phyloP scores from a whole-genome alignment of 2,329 filamentous ascomycete species.

The Mycosphaerella sp. region DNA sequence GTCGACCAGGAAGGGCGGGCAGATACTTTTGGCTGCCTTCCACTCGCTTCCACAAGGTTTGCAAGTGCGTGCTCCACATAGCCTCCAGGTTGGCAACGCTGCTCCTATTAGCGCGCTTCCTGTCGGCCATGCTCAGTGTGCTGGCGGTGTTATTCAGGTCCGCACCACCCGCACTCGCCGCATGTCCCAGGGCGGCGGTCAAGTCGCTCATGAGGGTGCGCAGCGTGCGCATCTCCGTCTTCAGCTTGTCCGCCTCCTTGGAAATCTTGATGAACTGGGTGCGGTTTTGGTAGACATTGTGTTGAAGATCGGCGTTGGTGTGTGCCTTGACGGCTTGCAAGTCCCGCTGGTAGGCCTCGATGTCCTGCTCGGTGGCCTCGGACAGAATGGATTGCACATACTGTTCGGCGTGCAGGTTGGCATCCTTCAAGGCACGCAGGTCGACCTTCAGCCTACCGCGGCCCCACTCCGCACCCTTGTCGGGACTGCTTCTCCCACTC shows the following conservation, averaged over 20 bases:
- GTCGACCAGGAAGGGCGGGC: slow-evolving; percentile 81
- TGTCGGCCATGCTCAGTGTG: slow-evolving; percentile 34
- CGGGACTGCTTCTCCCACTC: slow-evolving; percentile 35
- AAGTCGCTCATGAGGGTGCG: slow-evolving; percentile 88
- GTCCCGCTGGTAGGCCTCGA: slow-evolving; percentile 70
- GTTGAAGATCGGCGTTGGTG: slow-evolving; percentile 78
- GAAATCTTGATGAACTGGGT: slow-evolving; percentile 99
- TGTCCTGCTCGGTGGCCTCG: slow-evolving; percentile 82
- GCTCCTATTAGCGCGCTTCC: slow-evolving; percentile 70
- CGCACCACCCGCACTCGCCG: slow-evolving; percentile 38
- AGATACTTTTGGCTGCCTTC: slow-evolving; percentile 97
- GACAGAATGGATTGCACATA: slow-evolving; percentile 58
- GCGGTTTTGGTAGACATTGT: slow-evolving; percentile 93
- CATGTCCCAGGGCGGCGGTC: slow-evolving; percentile 48
- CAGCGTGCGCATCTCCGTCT: slow-evolving; percentile 88
- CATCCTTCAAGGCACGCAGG: slow-evolving; percentile 69
- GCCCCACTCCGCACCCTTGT: slow-evolving; percentile 15
- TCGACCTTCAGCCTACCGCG: slow-evolving; percentile 60
- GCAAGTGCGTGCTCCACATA: slow-evolving; percentile 61
- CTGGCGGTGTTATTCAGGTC: slow-evolving; percentile 35
- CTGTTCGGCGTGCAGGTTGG: slow-evolving; percentile 72
- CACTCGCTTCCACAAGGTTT: slow-evolving; percentile 92
- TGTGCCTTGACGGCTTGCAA: slow-evolving; percentile 71
- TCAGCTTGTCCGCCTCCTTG: slow-evolving; percentile 97
- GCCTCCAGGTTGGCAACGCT: slow-evolving; percentile 72